phyloP scores from a whole-genome alignment of 805 yeast species.

The Candida patagonica region DNA sequence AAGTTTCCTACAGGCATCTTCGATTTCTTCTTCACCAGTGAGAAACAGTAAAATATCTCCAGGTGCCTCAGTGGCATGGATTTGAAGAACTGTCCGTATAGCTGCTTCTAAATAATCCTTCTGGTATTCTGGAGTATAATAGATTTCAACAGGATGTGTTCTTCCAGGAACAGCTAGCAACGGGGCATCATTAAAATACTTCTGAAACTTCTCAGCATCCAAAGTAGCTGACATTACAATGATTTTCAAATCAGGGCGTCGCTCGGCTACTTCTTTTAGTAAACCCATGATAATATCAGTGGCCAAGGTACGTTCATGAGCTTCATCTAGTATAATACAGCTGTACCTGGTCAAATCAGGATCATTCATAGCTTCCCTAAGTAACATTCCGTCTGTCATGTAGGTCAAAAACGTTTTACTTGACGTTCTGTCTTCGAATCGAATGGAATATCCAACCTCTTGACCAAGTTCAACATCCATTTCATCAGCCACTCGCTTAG shows the following conservation, averaged over 20 bases:
- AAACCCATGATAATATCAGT: conserved; percentile 96
- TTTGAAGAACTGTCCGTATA: conserved; percentile 88
- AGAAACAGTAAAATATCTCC: conserved; percentile 83
- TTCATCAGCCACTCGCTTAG: conserved; percentile 94
- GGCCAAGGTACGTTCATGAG: conserved; percentile 94
- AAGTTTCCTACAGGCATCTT: conserved; percentile 88
- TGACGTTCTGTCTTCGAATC: conserved; percentile 86
- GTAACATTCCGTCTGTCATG: conserved; percentile 98
- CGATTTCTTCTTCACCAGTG: conserved; percentile 97
- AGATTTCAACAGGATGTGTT: conserved; percentile 94
- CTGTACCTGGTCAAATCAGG: conserved; percentile 72
- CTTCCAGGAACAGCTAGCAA: conserved; percentile 95
- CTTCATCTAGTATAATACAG: conserved; percentile 91
- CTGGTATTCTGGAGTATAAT: conserved; percentile 94
- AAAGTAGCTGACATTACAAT: conserved; percentile 96
- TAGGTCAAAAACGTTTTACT: conserved; percentile 77
- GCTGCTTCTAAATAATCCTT: conserved; percentile 93
- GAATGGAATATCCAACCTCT: conserved; percentile 90
- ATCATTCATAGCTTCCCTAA: conserved; percentile 96
- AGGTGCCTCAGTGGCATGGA: conserved; percentile 91
- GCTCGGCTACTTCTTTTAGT: conserved; percentile 64
- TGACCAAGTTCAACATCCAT: conserved; percentile 89
- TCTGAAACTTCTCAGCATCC: conserved; percentile 88
- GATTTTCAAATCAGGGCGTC: conserved; percentile 83
- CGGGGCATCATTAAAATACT: conserved; percentile 85